Conservation (phyloP, 257 asterid genomes). For the Gentiana straminea region DNA sequence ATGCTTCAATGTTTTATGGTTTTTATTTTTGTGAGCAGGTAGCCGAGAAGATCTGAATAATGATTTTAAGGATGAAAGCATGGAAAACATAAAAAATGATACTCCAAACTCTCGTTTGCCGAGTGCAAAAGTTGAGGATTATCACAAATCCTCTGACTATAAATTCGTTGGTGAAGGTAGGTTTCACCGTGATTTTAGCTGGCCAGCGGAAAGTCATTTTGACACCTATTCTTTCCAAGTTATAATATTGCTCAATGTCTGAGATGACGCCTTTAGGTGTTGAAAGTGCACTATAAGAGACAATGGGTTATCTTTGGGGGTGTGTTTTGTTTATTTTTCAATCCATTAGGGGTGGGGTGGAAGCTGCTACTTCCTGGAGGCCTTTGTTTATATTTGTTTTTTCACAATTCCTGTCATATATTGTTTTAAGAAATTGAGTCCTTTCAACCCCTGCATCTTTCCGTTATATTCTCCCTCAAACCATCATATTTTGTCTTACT, state of each 20-base stretch:
- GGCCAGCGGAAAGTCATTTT: too few relatives aligned
- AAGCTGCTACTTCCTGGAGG: too few relatives aligned
- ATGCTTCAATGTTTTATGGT: background rate
- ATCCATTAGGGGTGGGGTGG: background rate
- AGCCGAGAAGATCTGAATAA: conserved; percentile 57
- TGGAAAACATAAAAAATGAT: conserved; percentile 29
- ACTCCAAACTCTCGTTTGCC: conserved; percentile 22
- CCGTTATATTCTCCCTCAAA: too few relatives aligned
- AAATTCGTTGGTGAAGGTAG: conserved; percentile 42
- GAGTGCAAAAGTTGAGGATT: conserved; percentile 28
- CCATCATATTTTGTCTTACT: too few relatives aligned
- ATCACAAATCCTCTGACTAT: conserved; percentile 29
- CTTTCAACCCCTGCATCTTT: background rate
- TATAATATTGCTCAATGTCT: background rate
- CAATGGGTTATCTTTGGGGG: background rate
- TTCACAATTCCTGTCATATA: too few relatives aligned
- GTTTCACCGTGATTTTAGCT: too few relatives aligned
- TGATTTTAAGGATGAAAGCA: conserved; percentile 44
- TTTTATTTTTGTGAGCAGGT: conserved; percentile 32
- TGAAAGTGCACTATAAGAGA: too few relatives aligned
- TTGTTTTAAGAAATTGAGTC: too few relatives aligned
- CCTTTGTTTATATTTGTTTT: too few relatives aligned
- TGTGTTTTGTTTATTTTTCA: background rate
- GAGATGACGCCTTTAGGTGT: too few relatives aligned
- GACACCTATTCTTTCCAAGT: background rate